Conservation (phyloP, 805 yeast species). For the Cyberlindnera lachancei region DNA sequence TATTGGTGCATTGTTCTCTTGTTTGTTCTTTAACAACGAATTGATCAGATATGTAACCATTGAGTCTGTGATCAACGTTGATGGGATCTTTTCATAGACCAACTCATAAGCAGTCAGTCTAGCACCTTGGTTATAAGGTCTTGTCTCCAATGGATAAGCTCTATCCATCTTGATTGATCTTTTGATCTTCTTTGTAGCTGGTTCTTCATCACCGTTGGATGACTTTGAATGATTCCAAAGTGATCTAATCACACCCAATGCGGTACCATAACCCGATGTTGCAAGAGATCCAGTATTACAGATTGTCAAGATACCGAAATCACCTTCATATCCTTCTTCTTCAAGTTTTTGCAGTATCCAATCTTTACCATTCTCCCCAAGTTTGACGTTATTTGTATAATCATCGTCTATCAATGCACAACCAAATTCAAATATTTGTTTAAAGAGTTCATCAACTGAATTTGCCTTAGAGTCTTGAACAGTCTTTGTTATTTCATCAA, state of each 20-base stretch:
- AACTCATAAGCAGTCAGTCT: conserved; percentile 88
- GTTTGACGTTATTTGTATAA: conserved; percentile 62
- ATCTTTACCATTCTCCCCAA: conserved; percentile 78
- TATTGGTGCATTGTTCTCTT: conserved; percentile 47
- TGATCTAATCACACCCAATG: conserved; percentile 84
- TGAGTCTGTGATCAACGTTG: conserved; percentile 83
- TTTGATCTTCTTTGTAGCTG: conserved; percentile 22
- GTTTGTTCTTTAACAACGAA: no score
- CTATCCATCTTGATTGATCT: conserved; percentile 47
- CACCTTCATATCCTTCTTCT: conserved; percentile 45
- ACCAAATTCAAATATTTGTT: conserved; percentile 35
- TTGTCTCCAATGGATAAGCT: conserved; percentile 84
- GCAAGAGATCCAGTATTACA: conserved; percentile 97
- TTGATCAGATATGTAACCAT: conserved; percentile 81
- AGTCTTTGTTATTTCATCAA: conserved; percentile 29
- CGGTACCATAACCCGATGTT: conserved; percentile 97
- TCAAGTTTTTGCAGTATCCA: conserved; percentile 45
- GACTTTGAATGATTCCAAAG: conserved; percentile 38
- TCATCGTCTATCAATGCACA: conserved; percentile 65
- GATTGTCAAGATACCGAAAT: conserved; percentile 79
- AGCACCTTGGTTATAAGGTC: conserved; percentile 97
- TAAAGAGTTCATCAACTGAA: conserved; percentile 23
- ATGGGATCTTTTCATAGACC: conserved; percentile 78
- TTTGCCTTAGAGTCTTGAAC: conserved; percentile 22
- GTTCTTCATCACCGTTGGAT: conserved; percentile 14